Base-by-base conservation (phyloP, 2,329 filamentous ascomycete species). In the Lachnum nothofagi region DNA sequence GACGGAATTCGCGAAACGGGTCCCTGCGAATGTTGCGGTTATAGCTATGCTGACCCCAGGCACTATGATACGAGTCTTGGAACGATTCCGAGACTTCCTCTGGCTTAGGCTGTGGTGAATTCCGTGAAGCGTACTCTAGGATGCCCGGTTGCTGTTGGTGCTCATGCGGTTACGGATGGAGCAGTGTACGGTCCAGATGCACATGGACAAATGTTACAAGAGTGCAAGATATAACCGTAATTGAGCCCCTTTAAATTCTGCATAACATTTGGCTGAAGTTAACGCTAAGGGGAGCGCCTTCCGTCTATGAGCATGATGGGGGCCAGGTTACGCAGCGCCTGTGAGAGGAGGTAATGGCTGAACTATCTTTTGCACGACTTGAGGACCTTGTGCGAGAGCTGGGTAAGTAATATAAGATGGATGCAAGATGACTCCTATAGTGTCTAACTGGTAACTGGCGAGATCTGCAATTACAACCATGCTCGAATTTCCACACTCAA, bases 321-420 rank as follows among this genome's bases (percentile, higher is more conserved):
- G 29, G 34, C 5, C 29, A 23, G 12, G 14, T 46, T 12, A 31
- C 33, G 4, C 20, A 34, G 8, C 22, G 27, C 14, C 46, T 49
- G 7, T 53, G 43, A 46, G 12, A 49, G 44, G 50, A 49, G 27
- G 46, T 43, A 16, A 49, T 49, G 50, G 46, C 23, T 16, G 50
- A 53, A 38, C 31, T 53, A 5, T 33, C 46, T 16, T 53, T 49
- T 44, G 50, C 50, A 41, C 9, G 31, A 20, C 34, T 31, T 2
- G 44, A 25, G 14, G 34, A 40, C 22, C 39, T 46, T 8, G 8
- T 46, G 10, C 20, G 19, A 22, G 34, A 46, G 3, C 10, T 46
- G 16, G 25, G 44, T 23, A 40, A 46, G 7, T 45, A 20, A 45
- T 8, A 19, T 20, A 35, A 3, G 14, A 44, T 44, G n/a, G n/a